Evolutionary conservation across 176 grass and related monocot species (phyloP).

Genomic region (Oryza meridionalis): DNA sequence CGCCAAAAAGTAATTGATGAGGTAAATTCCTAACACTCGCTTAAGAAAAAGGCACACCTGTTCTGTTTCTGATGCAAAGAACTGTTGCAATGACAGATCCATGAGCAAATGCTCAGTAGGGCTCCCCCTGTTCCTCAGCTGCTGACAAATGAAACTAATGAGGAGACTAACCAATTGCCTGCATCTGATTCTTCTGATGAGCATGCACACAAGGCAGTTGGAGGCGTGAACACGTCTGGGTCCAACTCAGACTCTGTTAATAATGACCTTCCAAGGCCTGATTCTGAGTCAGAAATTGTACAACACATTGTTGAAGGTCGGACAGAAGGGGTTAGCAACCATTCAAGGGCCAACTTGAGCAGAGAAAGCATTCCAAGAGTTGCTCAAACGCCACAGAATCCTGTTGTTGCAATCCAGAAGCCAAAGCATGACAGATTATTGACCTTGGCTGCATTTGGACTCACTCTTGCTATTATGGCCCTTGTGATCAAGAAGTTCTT

Average conservation of each 20-base stretch:
- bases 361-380: slow-evolving; percentile 48
- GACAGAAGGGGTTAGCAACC: slow-evolving; percentile 35
- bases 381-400: slow-evolving; percentile 22
- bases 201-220: slow-evolving; percentile 28
- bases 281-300: slow-evolving; percentile 40
- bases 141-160: slow-evolving; percentile 30
- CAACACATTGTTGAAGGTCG: slow-evolving; percentile 50
- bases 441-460: slow-evolving; percentile 74
- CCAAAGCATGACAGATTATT: slow-evolving; percentile 75
- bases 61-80: slow-evolving; percentile 39
- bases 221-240: slow-evolving; percentile 37
- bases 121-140: slow-evolving; percentile 68
- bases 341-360: slow-evolving; percentile 32
- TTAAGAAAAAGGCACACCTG: not conserved
- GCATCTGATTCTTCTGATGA: slow-evolving; percentile 21
- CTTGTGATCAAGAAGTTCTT: slow-evolving; percentile 91
- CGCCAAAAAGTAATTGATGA: slow-evolving; percentile 93
- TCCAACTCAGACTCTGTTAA: slow-evolving; percentile 31
- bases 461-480: slow-evolving; percentile 85
- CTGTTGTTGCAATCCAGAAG: slow-evolving; percentile 51
- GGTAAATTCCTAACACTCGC: slow-evolving; percentile 40
- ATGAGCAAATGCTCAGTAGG: slow-evolving; percentile 84
- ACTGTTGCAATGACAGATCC: slow-evolving; percentile 65
- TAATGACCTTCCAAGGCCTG: slow-evolving; percentile 46
- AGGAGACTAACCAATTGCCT: slow-evolving; percentile 37